Conservation (phyloP, 2,329 filamentous ascomycete genomes). For the Ambrosiella beaveri region DNA sequence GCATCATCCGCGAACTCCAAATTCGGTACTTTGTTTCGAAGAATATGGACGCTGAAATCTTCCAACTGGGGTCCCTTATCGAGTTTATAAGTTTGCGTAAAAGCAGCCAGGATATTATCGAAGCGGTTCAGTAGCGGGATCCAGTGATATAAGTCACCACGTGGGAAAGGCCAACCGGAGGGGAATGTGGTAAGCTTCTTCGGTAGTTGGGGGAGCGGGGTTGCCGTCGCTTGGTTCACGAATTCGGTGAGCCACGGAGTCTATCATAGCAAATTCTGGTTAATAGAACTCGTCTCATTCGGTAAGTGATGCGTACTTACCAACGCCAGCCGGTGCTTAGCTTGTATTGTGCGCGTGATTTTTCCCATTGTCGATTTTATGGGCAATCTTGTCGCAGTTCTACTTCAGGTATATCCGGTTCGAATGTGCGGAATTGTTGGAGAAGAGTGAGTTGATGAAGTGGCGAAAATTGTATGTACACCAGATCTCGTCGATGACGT, state of each 20-base stretch:
- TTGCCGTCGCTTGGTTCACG: slow-evolving; percentile 50
- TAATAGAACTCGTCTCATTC: neutral
- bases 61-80: slow-evolving; percentile 63
- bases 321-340: slow-evolving; percentile 50
- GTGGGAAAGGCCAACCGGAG: slow-evolving; percentile 81
- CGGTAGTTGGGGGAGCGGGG: slow-evolving; percentile 60
- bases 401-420: neutral
- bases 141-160: slow-evolving; percentile 96
- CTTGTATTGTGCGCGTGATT: slow-evolving; percentile 49
- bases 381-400: neutral
- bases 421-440: neutral
- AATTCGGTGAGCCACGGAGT: slow-evolving; percentile 78
- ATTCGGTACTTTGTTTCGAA: slow-evolving; percentile 39
- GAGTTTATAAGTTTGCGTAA: slow-evolving; percentile 65
- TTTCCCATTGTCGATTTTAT: slow-evolving; percentile 39
- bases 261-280: slow-evolving; percentile 26
- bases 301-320: slow-evolving; percentile 26
- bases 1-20: slow-evolving; percentile 28
- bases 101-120: slow-evolving; percentile 68
- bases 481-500: too few species aligned
- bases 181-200: slow-evolving; percentile 64
- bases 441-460: neutral
- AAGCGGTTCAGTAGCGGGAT: slow-evolving; percentile 87
- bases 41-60: slow-evolving; percentile 51
- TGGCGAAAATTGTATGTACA: too few species aligned